Base-by-base conservation (phyloP, 208 protist species). In the Trypanosoma scelopori region DNA sequence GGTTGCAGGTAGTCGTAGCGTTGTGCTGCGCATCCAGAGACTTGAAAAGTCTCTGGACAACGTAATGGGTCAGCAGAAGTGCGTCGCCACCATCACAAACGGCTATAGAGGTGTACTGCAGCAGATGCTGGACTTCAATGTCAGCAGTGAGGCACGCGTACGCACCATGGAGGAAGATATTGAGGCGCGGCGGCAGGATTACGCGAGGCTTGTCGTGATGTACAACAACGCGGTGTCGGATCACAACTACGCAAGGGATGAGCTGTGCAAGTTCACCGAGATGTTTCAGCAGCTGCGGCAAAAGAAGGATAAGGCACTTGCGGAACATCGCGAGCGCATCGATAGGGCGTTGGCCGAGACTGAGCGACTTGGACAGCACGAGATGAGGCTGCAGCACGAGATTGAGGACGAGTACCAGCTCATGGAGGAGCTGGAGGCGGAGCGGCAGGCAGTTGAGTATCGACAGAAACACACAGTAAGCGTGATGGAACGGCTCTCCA, bases 41-140 rank as follows among this genome's bases (percentile, higher is more conserved):
- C 74, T 98, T 4, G 97, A 98, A 72, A 95, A 94, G 41, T 67
- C 74, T 28, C 71, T 98, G 0, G 88, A 98, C 67, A 89, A 93
- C 12, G 73, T 94, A 0, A 83, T 97, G 37, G 81, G 79, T 25
- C 87, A 96, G 76, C 97, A 96, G 76, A 85, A 92, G 57, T 84
- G 85, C 46, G 86, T 93, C 3, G 58, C 77, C 25, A 69, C 69
- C 13, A 90, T 98, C 25, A 50, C 79, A 28, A 84, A 90, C 35
- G 91, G 91, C 27, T 98, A 98, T 78, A 65, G 79, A 48, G 70
- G 91, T 64, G 88, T 96, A 67, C 64, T 96, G 3, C 66, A 81
- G 28, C 69, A 80, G n/a, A 71, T 98, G 13, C 37, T 80, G 16
- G 35, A 74, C 23, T 89, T 95, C 45, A 71, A 78, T n/a, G 47